Conservation (phyloP, 345 rosid genomes). For the Arabidopsis arenosa region DNA sequence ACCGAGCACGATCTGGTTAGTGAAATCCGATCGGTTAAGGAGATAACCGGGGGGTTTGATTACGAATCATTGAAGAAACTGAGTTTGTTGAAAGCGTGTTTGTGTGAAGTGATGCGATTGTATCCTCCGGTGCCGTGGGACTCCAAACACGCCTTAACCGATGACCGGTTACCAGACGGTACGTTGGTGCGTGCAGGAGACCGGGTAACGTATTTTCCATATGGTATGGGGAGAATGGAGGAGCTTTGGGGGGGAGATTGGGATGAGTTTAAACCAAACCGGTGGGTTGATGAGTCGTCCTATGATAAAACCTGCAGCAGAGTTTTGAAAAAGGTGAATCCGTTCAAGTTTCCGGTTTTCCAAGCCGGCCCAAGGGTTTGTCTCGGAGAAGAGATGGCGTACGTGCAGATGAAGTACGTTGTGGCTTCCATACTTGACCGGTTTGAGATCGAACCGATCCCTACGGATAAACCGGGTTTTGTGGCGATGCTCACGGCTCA, state of each 20-base stretch:
- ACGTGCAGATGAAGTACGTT: conserved; percentile 67
- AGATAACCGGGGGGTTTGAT: conserved; percentile 31
- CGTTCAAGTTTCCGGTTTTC: conserved; percentile 66
- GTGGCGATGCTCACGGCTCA: conserved; percentile 65
- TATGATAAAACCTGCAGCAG: conserved; percentile 24
- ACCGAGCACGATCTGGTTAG: conserved; percentile 47
- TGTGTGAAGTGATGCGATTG: conserved; percentile 72
- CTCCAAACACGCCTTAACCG: conserved; percentile 60
- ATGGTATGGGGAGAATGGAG: conserved; percentile 93
- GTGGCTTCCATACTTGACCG: conserved; percentile 51
- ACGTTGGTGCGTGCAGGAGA: conserved; percentile 70
- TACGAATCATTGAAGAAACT: conserved; percentile 53
- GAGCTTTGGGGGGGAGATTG: conserved; percentile 75
- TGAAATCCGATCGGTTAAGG: conserved; percentile 46
- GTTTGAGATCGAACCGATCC: conserved; percentile 47
- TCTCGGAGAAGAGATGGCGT: conserved; percentile 81
- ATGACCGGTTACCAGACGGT: conserved; percentile 73
- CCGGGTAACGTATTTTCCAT: conserved; percentile 83
- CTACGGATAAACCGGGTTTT: conserved; percentile 44
- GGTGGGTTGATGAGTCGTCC: conserved; percentile 55
- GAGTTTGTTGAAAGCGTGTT: conserved; percentile 59
- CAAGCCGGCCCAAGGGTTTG: conserved; percentile 86
- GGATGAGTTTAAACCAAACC: conserved; percentile 62
- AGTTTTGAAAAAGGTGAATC: conserved; percentile 54
- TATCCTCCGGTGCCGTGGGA: conserved; percentile 82